phyloP scores from a whole-genome alignment of 2,329 filamentous ascomycete species.

The Periconia macrospinosa region DNA sequence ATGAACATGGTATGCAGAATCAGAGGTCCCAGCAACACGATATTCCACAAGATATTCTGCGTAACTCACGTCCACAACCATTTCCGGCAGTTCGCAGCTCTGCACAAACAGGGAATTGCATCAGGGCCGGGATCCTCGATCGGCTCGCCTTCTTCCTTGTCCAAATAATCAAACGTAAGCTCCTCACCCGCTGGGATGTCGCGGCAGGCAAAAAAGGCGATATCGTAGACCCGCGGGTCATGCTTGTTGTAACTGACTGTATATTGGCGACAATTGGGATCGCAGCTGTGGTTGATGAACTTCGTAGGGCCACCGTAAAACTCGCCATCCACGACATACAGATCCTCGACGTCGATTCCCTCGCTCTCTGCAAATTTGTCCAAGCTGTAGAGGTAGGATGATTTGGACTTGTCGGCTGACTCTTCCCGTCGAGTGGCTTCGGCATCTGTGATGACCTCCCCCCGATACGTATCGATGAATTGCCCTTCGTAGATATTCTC shows the following conservation, averaged over 20 bases:
- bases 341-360: conserved; percentile 47
- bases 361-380: conserved; percentile 75
- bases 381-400: conserved; percentile 77
- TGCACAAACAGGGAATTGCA: conserved; percentile 56
- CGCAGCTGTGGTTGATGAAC: conserved; percentile 83
- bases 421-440: conserved; percentile 68
- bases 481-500: conserved; percentile 69
- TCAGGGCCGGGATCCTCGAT: conserved; percentile 48
- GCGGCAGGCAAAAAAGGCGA: conserved; percentile 73
- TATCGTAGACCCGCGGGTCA: conserved; percentile 72
- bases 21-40: neutral
- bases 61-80: conserved; percentile 60
- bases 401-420: conserved; percentile 62
- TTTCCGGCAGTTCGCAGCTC: conserved; percentile 66
- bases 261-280: conserved; percentile 78
- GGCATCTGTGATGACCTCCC: conserved; percentile 55
- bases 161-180: conserved; percentile 79
- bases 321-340: conserved; percentile 64
- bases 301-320: conserved; percentile 76
- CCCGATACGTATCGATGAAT: conserved; percentile 79
- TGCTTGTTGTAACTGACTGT: conserved; percentile 76
- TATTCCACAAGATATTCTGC: neutral
- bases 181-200: conserved; percentile 69
- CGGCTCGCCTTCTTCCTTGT: conserved; percentile 56
- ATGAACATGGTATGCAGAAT: too few species aligned